Evolutionary conservation across 2,329 filamentous ascomycete species (phyloP).

Genomic region (Trichocomaceae sp.): DNA sequence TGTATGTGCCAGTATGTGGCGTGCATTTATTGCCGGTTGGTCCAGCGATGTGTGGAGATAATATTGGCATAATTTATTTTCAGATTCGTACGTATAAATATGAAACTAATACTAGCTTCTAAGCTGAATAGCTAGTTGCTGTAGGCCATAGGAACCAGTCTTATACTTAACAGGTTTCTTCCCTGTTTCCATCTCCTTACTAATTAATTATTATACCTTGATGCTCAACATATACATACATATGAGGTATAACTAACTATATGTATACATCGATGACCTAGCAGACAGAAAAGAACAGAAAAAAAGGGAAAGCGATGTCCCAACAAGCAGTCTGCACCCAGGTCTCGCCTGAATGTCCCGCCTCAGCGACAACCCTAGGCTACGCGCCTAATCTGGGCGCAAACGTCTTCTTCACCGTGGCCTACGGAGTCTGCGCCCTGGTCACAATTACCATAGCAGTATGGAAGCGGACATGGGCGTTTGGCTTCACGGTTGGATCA

Average conservation of each 20-base stretch:
- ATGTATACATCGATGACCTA: slow-evolving; percentile 1
- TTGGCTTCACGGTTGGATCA: slow-evolving; percentile 39
- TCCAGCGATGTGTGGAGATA: not conserved
- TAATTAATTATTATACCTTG: not conserved
- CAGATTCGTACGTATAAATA: not conserved
- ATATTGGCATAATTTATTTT: not conserved
- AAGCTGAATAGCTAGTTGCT: no score
- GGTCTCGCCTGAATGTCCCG: slow-evolving; percentile 28
- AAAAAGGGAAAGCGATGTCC: not conserved
- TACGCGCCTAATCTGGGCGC: slow-evolving; percentile 44
- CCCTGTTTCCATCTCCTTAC: not conserved
- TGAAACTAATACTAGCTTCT: not conserved
- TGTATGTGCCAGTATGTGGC: no score
- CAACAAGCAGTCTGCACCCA: slow-evolving; percentile 21
- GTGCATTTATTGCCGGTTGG: not conserved
- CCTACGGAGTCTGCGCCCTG: slow-evolving; percentile 42
- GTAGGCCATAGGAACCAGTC: not conserved
- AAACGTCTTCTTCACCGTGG: slow-evolving; percentile 42
- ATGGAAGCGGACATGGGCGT: slow-evolving; percentile 46
- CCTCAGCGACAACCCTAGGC: slow-evolving; percentile 38
- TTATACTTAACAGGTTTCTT: not conserved
- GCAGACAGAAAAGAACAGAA: not conserved
- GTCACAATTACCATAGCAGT: slow-evolving; percentile 42
- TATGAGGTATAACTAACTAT: not conserved
- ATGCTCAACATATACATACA: not conserved